phyloP scores from a whole-genome alignment of 1,139 yeast genomes.

The Lodderomyces beijingensis region DNA sequence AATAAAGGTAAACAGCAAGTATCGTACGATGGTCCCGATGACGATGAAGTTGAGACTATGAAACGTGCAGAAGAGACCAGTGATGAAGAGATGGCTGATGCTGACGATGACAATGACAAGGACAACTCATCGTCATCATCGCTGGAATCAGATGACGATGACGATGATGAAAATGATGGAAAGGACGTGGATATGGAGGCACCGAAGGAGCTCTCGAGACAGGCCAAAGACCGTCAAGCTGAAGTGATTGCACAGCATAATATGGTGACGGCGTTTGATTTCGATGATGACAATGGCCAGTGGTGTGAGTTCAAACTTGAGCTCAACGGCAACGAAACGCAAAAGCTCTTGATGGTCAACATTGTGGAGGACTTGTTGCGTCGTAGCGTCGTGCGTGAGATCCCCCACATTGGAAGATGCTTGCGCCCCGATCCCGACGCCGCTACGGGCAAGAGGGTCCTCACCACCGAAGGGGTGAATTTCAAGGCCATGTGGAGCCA shows the following conservation, averaged over 20 bases:
- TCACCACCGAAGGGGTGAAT: slow-evolving; percentile 97
- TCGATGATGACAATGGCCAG: slow-evolving; percentile 82
- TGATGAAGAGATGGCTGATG: slow-evolving; percentile 53
- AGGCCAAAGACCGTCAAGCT: slow-evolving; percentile 80
- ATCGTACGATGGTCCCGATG: slow-evolving; percentile 93
- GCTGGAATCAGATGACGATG: slow-evolving; percentile 17
- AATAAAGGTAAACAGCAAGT: slow-evolving; percentile 68
- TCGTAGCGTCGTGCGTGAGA: slow-evolving; percentile 87
- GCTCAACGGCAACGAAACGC: slow-evolving; percentile 71
- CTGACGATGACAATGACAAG: slow-evolving; percentile 34
- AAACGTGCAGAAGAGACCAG: slow-evolving; percentile 72
- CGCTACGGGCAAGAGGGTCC: slow-evolving; percentile 47
- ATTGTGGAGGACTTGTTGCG: slow-evolving; percentile 91
- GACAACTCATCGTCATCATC: slow-evolving; percentile 22
- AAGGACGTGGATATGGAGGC: slow-evolving; percentile 23
- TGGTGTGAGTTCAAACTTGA: slow-evolving; percentile 93
- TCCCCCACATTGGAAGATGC: slow-evolving; percentile 89
- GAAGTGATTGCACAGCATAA: slow-evolving; percentile 72
- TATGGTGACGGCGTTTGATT: slow-evolving; percentile 74
- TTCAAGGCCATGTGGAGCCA: slow-evolving; percentile 98
- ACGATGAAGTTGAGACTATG: slow-evolving; percentile 86
- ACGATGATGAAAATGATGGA: slow-evolving; percentile 19
- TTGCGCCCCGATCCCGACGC: slow-evolving; percentile 70
- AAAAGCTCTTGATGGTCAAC: slow-evolving; percentile 95
- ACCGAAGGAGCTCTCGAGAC: slow-evolving; percentile 39